A percentile compares a stretch with the other conserved stretches of the same genome.
These are phyloP conservation scores for Saccharomyces uvarum DNA, from an alignment of 1,139 yeast species.

Conservation along the genomic window DNA sequence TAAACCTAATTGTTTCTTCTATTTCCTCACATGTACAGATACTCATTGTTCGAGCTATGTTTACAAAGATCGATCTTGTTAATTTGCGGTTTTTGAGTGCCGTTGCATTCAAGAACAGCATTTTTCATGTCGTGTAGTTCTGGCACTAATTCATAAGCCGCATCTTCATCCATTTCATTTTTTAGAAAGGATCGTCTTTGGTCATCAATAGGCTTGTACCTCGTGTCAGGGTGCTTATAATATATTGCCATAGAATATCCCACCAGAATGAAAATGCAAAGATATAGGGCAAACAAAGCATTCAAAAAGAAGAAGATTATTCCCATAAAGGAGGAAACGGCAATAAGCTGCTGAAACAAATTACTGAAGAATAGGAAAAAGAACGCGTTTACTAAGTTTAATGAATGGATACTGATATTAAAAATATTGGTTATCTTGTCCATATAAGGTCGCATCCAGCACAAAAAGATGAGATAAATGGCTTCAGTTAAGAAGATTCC, in stretches of 20 bases:
- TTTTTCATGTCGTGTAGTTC: slow-evolving; percentile 83
- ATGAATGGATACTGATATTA: slow-evolving; percentile 76
- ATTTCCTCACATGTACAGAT: not conserved
- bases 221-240: slow-evolving; percentile 86
- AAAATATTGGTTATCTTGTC: slow-evolving; percentile 89
- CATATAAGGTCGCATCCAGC: slow-evolving; percentile 80
- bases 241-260: slow-evolving; percentile 79
- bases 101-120: slow-evolving; percentile 78
- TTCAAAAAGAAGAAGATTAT: slow-evolving; percentile 84
- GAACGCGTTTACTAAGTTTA: slow-evolving; percentile 73
- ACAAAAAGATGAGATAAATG: slow-evolving; percentile 52
- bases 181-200: slow-evolving; percentile 79
- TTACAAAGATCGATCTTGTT: not conserved
- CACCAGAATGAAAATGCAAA: slow-evolving; percentile 75
- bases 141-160: slow-evolving; percentile 39
- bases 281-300: slow-evolving; percentile 78
- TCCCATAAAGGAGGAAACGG: slow-evolving; percentile 86
- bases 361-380: slow-evolving; percentile 85
- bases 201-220: slow-evolving; percentile 97
- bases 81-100: not conserved
- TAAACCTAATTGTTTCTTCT: not conserved
- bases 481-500: slow-evolving; percentile 74
- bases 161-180: slow-evolving; percentile 23
- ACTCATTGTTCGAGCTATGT: not conserved
- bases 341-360: slow-evolving; percentile 74